Base-by-base conservation (phyloP, 345 rosid genomes). In the Ceriops decandra region DNA sequence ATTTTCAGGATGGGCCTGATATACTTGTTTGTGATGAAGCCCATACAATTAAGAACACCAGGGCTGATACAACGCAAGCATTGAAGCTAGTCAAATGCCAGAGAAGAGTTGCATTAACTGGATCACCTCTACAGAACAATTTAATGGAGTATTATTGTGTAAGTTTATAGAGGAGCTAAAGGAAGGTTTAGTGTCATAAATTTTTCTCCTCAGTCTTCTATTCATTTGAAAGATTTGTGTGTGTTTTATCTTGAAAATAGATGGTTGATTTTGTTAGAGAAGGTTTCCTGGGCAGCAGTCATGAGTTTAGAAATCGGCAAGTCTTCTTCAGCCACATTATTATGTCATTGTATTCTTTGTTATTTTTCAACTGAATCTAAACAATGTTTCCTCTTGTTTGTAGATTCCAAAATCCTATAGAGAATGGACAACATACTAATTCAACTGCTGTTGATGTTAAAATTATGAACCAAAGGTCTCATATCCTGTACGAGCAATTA, bases 191-290 rank as follows among this genome's bases (percentile, higher is more conserved):
- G 20, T 52, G 19, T 66, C 52, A 68, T 52, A 30, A 30, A 62
- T 74, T 70, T 72, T 36, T 67, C 47, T 36, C 46, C 26, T 54
- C 19, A 13, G 49, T 13, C 16, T 27, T 56, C 59, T 56, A 24
- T 27, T 56, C 59, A 56, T 21, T 56, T 8, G 11, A 56, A 56
- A 20, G 59, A 56, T 24, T 22, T 13, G 1, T 54, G 9, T 3
- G 30, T 54, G 15, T 22, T 53, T 77, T 73, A 5, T 63, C 46
- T 77, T 38, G 84, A 74, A 62, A 57, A 80, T 89, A 95, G 99
- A 95, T 95, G 99, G 99, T 95, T 81, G 99, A 95, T 82, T 95
- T 95, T 80, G 99, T 95, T 24, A 83, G 99, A 86, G 99, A 95
- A 87, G 99, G 99, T 80, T 95, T 95, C 79, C 90, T 95, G 68